Evolutionary conservation across 345 rosid species (phyloP).

Genomic region (Orychophragmus violaceus): DNA sequence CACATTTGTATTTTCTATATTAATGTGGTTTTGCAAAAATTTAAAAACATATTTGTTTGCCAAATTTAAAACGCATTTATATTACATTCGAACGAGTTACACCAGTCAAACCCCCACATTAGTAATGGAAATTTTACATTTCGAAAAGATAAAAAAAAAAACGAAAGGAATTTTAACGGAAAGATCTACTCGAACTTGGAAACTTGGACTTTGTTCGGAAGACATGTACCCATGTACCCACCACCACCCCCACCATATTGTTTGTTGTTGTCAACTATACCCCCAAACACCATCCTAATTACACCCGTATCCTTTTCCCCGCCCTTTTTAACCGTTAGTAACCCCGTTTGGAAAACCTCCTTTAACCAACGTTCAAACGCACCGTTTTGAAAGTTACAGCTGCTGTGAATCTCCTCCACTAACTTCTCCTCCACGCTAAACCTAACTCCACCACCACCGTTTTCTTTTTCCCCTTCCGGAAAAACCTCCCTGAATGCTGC

Average conservation of each 20-base stretch:
- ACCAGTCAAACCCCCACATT: conserved; percentile 37
- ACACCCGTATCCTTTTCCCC: conserved; percentile 35
- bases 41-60: not conserved
- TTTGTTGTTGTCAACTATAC: conserved; percentile 35
- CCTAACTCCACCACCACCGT: conserved; percentile 28
- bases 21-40: too few species aligned
- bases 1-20: too few species aligned
- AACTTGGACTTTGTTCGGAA: conserved; percentile 38
- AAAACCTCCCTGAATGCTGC: conserved; percentile 39
- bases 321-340: conserved; percentile 32
- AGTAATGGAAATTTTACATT: conserved; percentile 34
- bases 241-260: conserved; percentile 33
- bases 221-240: conserved; percentile 35
- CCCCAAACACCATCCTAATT: conserved; percentile 40
- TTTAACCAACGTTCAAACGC: conserved; percentile 69
- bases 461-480: conserved; percentile 37
- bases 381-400: conserved; percentile 33
- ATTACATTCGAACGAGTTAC: conserved; percentile 28
- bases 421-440: conserved; percentile 73
- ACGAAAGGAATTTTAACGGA: not conserved
- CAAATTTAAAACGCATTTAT: conserved; percentile 19
- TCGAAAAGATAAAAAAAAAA: not conserved
- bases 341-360: conserved; percentile 55
- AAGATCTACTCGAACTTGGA: conserved; percentile 27
- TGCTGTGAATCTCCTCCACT: conserved; percentile 37